Evolutionary conservation across 805 yeast species (phyloP), one percentile per base, ranked within the genome.

Genomic region (Scheffersomyces amazonensis): DNA sequence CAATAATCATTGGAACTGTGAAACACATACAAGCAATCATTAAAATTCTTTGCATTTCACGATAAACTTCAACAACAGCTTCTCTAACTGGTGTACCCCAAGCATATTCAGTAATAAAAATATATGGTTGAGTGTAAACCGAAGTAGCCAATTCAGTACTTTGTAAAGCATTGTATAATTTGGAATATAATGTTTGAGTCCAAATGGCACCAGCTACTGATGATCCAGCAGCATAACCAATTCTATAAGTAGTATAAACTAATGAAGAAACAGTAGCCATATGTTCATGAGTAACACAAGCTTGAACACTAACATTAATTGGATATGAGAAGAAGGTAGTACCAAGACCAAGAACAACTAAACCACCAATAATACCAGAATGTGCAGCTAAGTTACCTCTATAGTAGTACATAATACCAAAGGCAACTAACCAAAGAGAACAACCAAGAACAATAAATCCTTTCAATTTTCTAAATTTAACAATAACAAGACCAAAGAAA

Each of bases 251-350:
- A 2, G 87, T 69, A 47, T 78, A 65, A 59, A 75, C 78, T 29
- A 80, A 56, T 2, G 87, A 71, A 31, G 80, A 72, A 23, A 76
- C 71, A 33, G 76, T 72, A 9, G 85, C 86, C 80, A 81, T 74
- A 58, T 75, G 71, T 52, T 77, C 81, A 58, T 81, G 89, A 46
- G 66, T 72, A 4, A 37, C 31, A 24, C 78, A 72, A 40, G 76
- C 66, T 52, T 77, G 80, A 44, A 79, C 72, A 31, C 83, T 72
- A 5, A 78, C 78, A 53, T 79, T 84, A 9, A 80, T 69, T 4
- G 83, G 71, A 50, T 80, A 81, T 12, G 84, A 78, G 66, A 82
- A 80, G 57, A 83, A 76, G 13, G 87, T 87, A 31, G 86, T 86
- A 49, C 87, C 89, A 41, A 84, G 72, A 48, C 90, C 90, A 46